Conservation (phyloP, 208 protist species). For the Crithidia sp. region DNA sequence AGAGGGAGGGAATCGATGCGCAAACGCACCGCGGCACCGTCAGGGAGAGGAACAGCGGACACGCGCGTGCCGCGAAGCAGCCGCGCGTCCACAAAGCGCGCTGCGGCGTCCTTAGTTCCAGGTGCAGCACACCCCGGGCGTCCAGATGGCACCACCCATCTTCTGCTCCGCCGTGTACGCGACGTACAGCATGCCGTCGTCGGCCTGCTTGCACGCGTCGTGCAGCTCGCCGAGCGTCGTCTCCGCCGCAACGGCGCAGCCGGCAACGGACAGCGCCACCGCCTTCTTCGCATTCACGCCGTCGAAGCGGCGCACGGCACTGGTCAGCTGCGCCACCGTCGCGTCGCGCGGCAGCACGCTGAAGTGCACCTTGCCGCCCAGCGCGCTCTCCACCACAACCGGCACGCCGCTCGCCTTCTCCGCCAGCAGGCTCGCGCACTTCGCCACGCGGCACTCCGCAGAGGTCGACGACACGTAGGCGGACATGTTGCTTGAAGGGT, state of each 20-base stretch:
- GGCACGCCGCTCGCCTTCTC: too few species aligned
- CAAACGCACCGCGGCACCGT: too few species aligned
- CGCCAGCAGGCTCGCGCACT: constrained; percentile 18
- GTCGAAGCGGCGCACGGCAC: constrained; percentile 15
- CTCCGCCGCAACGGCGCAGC: neutral
- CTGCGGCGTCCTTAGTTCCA: constrained; percentile 12
- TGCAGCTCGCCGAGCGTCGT: neutral
- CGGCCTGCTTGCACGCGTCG: neutral
- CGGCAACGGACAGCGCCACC: constrained; percentile 7
- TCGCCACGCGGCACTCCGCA: constrained; percentile 25
- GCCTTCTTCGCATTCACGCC: constrained; percentile 5
- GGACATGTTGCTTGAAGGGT: constrained; percentile 11
- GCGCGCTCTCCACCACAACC: too few species aligned
- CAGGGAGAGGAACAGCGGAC: too few species aligned
- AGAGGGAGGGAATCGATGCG: too few species aligned
- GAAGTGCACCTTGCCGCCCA: too few species aligned
- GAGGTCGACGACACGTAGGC: constrained; percentile 25
- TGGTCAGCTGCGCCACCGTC: constrained; percentile 12
- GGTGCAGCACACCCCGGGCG: neutral
- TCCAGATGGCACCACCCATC: too few species aligned
- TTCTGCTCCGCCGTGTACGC: neutral
- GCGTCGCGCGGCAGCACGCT: too few species aligned
- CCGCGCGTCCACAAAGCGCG: neutral
- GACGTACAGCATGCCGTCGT: too few species aligned
- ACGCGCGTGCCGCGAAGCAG: too few species aligned